Evolutionary conservation across 495 filamentous ascomycete species (phyloP).

Genomic region (Pseudevernia furfuracea): DNA sequence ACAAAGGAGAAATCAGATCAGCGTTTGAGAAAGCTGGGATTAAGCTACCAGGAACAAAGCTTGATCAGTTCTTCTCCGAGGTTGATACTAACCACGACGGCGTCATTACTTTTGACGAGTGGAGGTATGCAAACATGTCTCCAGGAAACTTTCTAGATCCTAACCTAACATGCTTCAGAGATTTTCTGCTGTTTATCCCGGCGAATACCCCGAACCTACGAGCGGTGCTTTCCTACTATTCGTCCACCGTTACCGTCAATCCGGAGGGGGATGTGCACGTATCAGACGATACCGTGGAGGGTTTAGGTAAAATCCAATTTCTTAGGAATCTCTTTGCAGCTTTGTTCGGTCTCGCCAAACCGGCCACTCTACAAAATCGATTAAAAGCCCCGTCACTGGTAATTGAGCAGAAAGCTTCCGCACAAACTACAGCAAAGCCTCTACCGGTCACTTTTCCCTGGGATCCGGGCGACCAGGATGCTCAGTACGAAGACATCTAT

Average conservation of each 20-base stretch:
- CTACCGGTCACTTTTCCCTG: constrained; percentile 21
- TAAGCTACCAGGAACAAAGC: constrained; percentile 62
- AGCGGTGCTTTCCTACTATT: constrained; percentile 86
- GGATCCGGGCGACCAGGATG: constrained; percentile 24
- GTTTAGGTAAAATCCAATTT: constrained; percentile 85
- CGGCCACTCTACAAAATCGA: background rate
- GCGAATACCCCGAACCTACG: constrained; percentile 63
- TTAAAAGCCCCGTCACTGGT: background rate
- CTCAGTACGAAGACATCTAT: constrained; percentile 16
- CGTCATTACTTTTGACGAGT: constrained; percentile 85
- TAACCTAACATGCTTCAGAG: constrained; percentile 35
- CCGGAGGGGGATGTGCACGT: constrained; percentile 90
- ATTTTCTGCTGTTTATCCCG: constrained; percentile 93
- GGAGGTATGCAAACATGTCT: constrained; percentile 62
- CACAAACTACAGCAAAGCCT: constrained; percentile 9
- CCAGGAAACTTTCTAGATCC: constrained; percentile 6
- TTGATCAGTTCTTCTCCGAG: constrained; percentile 79
- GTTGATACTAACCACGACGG: constrained; percentile 87
- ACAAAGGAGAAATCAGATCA: constrained; percentile 68
- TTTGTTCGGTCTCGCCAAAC: constrained; percentile 33
- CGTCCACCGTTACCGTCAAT: constrained; percentile 81
- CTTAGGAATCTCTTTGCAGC: constrained; percentile 63
- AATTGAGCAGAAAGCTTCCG: background rate
- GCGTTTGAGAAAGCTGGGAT: constrained; percentile 77
- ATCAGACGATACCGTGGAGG: constrained; percentile 77